Evolutionary conservation across 768 basidiomycete genomes (phyloP).

Genomic region (Gloeophyllum trabeum): DNA sequence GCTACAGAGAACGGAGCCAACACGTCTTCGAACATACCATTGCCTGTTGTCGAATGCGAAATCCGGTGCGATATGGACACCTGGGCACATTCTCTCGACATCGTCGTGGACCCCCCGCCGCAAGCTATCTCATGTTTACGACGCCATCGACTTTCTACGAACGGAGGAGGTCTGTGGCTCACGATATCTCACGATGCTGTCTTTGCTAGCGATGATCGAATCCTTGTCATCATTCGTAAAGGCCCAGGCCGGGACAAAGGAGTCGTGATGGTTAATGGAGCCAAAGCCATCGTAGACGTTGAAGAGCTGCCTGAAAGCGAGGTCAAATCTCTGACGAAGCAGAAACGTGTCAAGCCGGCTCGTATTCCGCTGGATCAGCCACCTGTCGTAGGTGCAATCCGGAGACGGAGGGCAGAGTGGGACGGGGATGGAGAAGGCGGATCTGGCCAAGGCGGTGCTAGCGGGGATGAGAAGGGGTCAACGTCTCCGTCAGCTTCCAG

Average conservation of each 20-base stretch:
- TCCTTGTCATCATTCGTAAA: constrained; percentile 64
- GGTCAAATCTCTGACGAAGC: constrained; percentile 69
- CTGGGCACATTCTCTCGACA: constrained; percentile 75
- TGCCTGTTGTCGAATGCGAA: constrained; percentile 73
- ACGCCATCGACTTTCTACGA: constrained; percentile 74
- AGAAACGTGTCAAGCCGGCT: constrained; percentile 77
- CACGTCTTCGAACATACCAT: constrained; percentile 12
- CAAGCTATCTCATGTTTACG: constrained; percentile 72
- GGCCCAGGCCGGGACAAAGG: constrained; percentile 66
- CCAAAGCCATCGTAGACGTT: constrained; percentile 72
- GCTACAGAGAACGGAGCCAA: constrained; percentile 6
- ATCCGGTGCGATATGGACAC: constrained; percentile 87
- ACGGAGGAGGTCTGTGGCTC: constrained; percentile 92
- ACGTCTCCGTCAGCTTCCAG: constrained; percentile 11
- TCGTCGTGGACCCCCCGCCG: constrained; percentile 90
- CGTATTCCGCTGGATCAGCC: constrained; percentile 93
- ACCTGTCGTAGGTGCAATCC: constrained; percentile 62
- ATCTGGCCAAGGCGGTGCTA: constrained; percentile 1
- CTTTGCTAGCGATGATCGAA: constrained; percentile 66
- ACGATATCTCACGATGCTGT: constrained; percentile 80
- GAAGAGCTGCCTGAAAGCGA: constrained; percentile 85
- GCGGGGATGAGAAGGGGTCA: constrained; percentile 1
- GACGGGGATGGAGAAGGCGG: constrained; percentile 33
- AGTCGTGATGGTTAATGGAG: constrained; percentile 81
- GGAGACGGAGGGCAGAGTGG: constrained; percentile 65